Percentiles rank a stretch among this genome's conserved stretches.
These are phyloP conservation scores for Fusarium sp. DNA, from an alignment of 2,329 filamentous ascomycete species.

Conservation along the genomic window DNA sequence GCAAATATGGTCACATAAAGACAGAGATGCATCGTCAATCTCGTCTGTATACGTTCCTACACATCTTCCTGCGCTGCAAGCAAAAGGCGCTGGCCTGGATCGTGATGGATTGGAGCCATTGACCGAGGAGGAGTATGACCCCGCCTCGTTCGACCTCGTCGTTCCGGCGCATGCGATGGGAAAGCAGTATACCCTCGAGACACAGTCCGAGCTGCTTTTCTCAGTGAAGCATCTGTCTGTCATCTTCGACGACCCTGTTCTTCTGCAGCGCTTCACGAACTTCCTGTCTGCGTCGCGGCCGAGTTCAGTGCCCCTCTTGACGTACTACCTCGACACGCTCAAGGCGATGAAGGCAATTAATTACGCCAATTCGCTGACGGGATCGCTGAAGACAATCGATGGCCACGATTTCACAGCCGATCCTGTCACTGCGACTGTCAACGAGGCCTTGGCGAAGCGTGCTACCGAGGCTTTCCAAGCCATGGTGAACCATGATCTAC, in stretches of 20 bases:
- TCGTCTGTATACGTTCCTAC: slow-evolving; percentile 29
- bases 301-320: slow-evolving; percentile 71
- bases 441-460: slow-evolving; percentile 69
- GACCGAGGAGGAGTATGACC: slow-evolving; percentile 39
- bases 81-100: slow-evolving; percentile 29
- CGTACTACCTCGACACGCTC: slow-evolving; percentile 76
- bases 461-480: slow-evolving; percentile 72
- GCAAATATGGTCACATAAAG: slow-evolving; percentile 24
- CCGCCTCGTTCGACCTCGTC: slow-evolving; percentile 38
- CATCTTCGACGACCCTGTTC: slow-evolving; percentile 72
- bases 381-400: slow-evolving; percentile 66
- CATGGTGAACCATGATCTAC: slow-evolving; percentile 74
- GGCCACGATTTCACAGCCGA: slow-evolving; percentile 65
- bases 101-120: slow-evolving; percentile 34
- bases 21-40: slow-evolving; percentile 29
- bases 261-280: slow-evolving; percentile 72
- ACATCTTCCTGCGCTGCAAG: slow-evolving; percentile 31
- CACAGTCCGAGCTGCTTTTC: slow-evolving; percentile 72
- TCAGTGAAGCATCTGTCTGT: slow-evolving; percentile 71
- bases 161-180: slow-evolving; percentile 34
- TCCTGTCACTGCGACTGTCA: slow-evolving; percentile 63
- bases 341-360: slow-evolving; percentile 77
- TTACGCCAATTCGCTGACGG: slow-evolving; percentile 76
- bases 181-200: slow-evolving; percentile 66
- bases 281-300: slow-evolving; percentile 71